These are phyloP conservation scores for Curvularia hawaiiensis DNA, from an alignment of 2,329 filamentous ascomycete species.

Conservation along the genomic window DNA sequence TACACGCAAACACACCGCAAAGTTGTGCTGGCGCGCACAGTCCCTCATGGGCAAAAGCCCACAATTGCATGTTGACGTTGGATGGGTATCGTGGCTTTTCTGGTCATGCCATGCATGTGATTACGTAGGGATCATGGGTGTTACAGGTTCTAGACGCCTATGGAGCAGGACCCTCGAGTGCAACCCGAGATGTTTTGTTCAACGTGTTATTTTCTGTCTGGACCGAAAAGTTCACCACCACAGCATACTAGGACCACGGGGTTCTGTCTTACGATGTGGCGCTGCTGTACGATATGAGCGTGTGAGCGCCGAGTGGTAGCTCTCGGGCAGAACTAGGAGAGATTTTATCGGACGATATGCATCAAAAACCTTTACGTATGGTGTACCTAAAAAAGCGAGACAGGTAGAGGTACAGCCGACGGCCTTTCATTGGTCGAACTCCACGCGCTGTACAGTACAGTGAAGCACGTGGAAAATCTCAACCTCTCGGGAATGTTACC, in stretches of 20 bases:
- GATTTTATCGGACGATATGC: background rate
- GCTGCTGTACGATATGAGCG: background rate
- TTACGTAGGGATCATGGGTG: background rate
- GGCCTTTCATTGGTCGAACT: background rate
- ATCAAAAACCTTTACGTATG: background rate
- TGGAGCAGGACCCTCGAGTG: background rate
- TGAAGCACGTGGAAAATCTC: background rate
- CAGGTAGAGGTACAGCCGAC: background rate
- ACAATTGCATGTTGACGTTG: constrained; percentile 18
- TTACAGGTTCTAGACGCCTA: constrained; percentile 7
- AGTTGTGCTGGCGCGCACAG: constrained; percentile 12
- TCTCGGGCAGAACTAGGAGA: background rate
- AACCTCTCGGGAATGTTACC: background rate
- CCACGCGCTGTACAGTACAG: background rate
- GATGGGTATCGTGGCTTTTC: constrained; percentile 3
- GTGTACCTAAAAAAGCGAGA: background rate
- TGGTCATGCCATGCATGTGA: constrained; percentile 1
- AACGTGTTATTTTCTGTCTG: background rate
- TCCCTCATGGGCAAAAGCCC: constrained; percentile 22
- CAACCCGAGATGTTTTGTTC: background rate
- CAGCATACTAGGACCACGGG: background rate
- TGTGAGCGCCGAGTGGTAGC: background rate
- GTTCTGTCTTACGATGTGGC: background rate
- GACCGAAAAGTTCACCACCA: background rate
- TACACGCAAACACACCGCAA: background rate